Conservation (phyloP, 306 rosid species). For the Ochetophila trinervis region DNA sequence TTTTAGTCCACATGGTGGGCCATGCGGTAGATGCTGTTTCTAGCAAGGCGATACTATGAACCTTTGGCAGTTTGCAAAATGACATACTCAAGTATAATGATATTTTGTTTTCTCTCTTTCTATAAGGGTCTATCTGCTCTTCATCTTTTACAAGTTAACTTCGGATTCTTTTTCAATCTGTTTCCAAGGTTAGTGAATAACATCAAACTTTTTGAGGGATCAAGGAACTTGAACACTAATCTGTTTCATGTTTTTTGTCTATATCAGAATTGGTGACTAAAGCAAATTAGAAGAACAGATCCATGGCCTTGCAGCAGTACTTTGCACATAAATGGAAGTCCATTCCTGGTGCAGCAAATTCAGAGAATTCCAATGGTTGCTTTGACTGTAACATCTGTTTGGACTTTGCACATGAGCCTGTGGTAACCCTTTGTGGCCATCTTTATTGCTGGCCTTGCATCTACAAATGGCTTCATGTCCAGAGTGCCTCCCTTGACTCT, state of each 20-base stretch:
- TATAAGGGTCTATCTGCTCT: no score
- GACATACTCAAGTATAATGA: no score
- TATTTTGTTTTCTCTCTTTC: no score
- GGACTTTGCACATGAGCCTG: slow-evolving; percentile 73
- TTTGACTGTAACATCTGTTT: slow-evolving; percentile 95
- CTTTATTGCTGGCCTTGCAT: slow-evolving; percentile 98
- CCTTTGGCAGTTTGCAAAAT: no score
- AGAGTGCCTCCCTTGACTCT: slow-evolving; percentile 63
- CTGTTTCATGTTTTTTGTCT: slow-evolving; percentile 24
- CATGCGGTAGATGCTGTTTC: no score
- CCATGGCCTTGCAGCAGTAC: slow-evolving; percentile 65
- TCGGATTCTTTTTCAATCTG: no score
- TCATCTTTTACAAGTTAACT: no score
- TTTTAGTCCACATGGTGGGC: no score
- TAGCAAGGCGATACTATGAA: no score
- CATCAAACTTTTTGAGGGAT: no score
- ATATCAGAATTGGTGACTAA: slow-evolving; percentile 28
- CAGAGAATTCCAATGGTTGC: slow-evolving; percentile 45
- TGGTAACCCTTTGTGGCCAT: slow-evolving; percentile 93
- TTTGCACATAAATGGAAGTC: slow-evolving; percentile 49
- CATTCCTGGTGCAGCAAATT: slow-evolving; percentile 31
- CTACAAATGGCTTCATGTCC: slow-evolving; percentile 84
- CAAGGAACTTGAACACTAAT: no score
- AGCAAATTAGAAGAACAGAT: slow-evolving; percentile 19
- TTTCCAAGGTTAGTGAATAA: no score